phyloP scores from a whole-genome alignment of 441 rosid genomes.

The Populus hybrid region DNA sequence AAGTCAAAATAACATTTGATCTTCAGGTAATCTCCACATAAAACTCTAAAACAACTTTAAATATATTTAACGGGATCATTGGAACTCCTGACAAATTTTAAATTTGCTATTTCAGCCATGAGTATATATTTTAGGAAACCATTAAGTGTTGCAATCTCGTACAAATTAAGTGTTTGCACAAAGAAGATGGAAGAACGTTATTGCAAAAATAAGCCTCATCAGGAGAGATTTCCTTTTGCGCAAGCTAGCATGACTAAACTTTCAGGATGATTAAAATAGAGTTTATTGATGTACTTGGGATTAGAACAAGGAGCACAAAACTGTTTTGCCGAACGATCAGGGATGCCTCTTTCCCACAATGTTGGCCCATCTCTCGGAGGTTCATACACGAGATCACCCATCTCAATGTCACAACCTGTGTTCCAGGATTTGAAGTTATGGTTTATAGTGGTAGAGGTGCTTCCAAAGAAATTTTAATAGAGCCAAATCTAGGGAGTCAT shows the following conservation, averaged over 20 bases:
- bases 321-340: slow-evolving; percentile 80
- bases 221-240: too few species aligned
- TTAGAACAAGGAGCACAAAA: slow-evolving; percentile 77
- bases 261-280: slow-evolving; percentile 71
- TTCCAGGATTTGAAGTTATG: neutral
- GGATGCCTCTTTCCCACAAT: slow-evolving; percentile 85
- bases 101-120: too few species aligned
- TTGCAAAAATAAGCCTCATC: too few species aligned
- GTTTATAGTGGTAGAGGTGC: neutral
- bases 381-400: slow-evolving; percentile 55
- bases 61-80: too few species aligned
- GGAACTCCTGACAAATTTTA: too few species aligned
- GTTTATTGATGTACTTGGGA: slow-evolving; percentile 58
- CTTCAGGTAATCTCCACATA: too few species aligned
- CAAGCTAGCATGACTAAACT: slow-evolving; percentile 32
- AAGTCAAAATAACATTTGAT: too few species aligned
- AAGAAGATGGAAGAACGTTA: too few species aligned
- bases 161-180: too few species aligned
- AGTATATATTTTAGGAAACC: too few species aligned
- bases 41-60: too few species aligned
- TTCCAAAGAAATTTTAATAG: neutral
- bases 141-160: too few species aligned
- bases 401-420: slow-evolving; percentile 51
- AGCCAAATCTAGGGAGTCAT: neutral
- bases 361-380: slow-evolving; percentile 88